These are phyloP conservation scores for Gastrolobium villosum DNA, from an alignment of 306 rosid species.

Conservation along the genomic window DNA sequence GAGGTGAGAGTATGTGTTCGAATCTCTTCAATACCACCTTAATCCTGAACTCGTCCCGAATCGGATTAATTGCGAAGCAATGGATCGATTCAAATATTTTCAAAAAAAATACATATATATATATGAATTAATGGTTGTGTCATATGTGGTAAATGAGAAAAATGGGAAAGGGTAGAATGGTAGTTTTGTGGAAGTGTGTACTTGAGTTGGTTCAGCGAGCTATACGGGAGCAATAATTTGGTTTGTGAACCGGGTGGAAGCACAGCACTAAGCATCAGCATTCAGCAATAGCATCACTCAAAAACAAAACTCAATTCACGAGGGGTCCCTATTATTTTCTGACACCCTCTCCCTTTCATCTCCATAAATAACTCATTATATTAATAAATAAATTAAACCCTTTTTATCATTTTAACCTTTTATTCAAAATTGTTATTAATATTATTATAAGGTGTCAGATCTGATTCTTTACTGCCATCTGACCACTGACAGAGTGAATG, in stretches of 20 bases:
- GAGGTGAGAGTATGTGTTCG: no score
- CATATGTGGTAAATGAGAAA: slow-evolving; percentile 32
- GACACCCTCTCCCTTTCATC: slow-evolving; percentile 43
- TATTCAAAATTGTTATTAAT: slow-evolving; percentile 36
- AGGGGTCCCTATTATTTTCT: slow-evolving; percentile 53
- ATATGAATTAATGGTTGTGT: neutral
- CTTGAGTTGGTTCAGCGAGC: slow-evolving; percentile 51
- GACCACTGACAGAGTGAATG: slow-evolving; percentile 49
- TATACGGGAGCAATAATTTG: slow-evolving; percentile 73
- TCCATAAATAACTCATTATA: neutral
- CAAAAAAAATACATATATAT: no score
- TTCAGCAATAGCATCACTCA: neutral
- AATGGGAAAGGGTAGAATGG: slow-evolving; percentile 1
- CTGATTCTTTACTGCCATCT: slow-evolving; percentile 49
- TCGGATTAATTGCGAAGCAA: no score
- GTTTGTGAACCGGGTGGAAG: neutral
- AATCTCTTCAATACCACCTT: no score
- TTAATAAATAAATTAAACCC: neutral
- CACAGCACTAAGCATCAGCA: neutral
- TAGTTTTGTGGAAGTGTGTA: neutral
- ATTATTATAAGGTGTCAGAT: slow-evolving; percentile 49
- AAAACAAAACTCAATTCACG: slow-evolving; percentile 64
- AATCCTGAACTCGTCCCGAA: no score
- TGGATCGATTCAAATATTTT: no score
- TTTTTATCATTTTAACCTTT: slow-evolving; percentile 15